These are phyloP conservation scores for Mucor indicus DNA, from an alignment of 371 early-diverging fungal species.

Conservation along the genomic window DNA sequence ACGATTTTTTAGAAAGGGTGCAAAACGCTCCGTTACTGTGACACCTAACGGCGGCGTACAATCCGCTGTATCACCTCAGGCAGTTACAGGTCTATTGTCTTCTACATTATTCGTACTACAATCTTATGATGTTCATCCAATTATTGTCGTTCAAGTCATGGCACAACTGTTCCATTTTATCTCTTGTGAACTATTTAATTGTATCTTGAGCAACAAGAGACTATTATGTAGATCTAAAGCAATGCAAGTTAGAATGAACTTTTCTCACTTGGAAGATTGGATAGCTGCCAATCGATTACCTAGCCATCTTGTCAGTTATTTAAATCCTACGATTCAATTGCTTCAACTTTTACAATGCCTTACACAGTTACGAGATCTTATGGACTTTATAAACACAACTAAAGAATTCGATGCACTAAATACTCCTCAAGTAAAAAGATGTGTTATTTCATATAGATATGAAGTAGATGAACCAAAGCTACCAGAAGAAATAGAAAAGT, in stretches of 20 bases:
- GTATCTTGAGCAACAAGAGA: constrained; percentile 71
- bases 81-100: constrained; percentile 60
- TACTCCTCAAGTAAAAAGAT: constrained; percentile 67
- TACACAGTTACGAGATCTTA: constrained; percentile 63
- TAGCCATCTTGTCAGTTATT: constrained; percentile 37
- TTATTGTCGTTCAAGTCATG: constrained; percentile 62
- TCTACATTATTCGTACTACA: constrained; percentile 61
- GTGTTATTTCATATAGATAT: constrained; percentile 79
- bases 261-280: constrained; percentile 85
- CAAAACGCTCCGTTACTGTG: not conserved
- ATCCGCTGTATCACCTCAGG: constrained; percentile 38
- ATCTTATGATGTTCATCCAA: constrained; percentile 63
- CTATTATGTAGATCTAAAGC: constrained; percentile 80
- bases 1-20: constrained; percentile 37
- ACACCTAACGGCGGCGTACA: not conserved
- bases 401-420: constrained; percentile 64
- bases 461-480: constrained; percentile 77
- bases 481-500: constrained; percentile 69
- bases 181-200: constrained; percentile 80
- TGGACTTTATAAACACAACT: constrained; percentile 69
- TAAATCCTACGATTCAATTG: constrained; percentile 70
- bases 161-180: constrained; percentile 75
- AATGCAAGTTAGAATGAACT: constrained; percentile 81
- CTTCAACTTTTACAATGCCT: constrained; percentile 80
- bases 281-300: constrained; percentile 60